A percentile compares a stretch with the other conserved stretches of the same genome.
phyloP scores from a whole-genome alignment of 345 rosid genomes.

The Eucalyptus sp. region DNA sequence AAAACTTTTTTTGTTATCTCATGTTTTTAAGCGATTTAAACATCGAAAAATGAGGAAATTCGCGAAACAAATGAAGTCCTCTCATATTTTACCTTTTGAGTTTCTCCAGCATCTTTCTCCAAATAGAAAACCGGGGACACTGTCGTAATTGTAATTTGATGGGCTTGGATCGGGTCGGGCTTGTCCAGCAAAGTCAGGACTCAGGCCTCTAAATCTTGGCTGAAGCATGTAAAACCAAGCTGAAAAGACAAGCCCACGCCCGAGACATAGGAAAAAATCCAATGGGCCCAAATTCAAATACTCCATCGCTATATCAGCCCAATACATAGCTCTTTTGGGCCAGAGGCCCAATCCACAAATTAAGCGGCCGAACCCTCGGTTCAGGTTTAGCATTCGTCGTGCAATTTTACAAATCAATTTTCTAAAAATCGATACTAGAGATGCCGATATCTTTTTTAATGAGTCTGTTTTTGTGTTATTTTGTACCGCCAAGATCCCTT shows the following conservation, averaged over 20 bases:
- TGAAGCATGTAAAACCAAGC: not conserved
- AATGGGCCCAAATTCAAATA: not conserved
- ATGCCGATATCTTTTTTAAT: too few relatives aligned
- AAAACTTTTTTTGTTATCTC: too few relatives aligned
- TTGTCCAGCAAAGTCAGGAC: not conserved
- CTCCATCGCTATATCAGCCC: not conserved
- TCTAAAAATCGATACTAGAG: too few relatives aligned
- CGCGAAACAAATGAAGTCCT: accelerated
- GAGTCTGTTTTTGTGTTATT: too few relatives aligned
- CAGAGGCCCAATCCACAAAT: not conserved
- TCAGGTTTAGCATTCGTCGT: not conserved
- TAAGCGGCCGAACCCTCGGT: not conserved
- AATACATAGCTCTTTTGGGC: not conserved
- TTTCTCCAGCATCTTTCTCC: not conserved
- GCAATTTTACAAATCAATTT: not conserved
- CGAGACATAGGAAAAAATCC: not conserved
- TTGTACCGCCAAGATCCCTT: too few relatives aligned
- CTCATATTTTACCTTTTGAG: not conserved
- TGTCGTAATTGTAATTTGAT: not conserved
- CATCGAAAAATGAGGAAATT: not conserved
- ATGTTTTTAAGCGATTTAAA: too few relatives aligned
- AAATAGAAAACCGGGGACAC: not conserved
- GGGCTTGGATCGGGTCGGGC: not conserved
- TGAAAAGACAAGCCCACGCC: not conserved
- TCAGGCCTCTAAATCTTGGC: not conserved